Base-by-base conservation (phyloP, 371 early-diverging fungal genomes). In the Vairimorpha ceranae region DNA sequence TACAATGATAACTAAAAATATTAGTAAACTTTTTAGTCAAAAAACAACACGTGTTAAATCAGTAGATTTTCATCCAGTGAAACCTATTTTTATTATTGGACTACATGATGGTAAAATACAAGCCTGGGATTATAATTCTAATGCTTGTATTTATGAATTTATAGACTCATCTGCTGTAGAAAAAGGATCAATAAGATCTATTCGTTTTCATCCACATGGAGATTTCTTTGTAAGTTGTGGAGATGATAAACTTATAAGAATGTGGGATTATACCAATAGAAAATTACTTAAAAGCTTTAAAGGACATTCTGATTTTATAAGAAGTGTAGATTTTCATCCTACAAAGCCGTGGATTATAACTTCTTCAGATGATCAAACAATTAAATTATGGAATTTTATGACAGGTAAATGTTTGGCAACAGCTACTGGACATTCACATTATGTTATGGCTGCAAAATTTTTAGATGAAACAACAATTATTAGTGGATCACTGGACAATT, bases 341-440 rank as follows among this genome's bases (percentile, higher is more conserved):
- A 95, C 94, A 82, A 87, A 89, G 75, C 97, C 99, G 33, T 99
- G 94, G 94, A 91, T 99, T 72, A 86, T 97, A 65, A 89, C 88
- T 70, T 89, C 92, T 36, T 93, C 94, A 19, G 99, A 99, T 80
- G 99, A 99, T 83, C 94, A 95, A 82, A 95, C 97, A 19, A 92
- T 97, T 75, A 90, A 95, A 72, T 92, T 98, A 69, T 97, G 94
- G 94, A 96, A 98, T 86, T 96, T 95, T 93, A 94, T 95, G 84
- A 93, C 93, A n/a, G 87, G 95, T 66, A 91, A 89, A 82, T 93
- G 93, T 81, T 90, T 99, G 64, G 91, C 93, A 41, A 90, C 93
- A 52, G 86, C 97, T 61, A 93, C 95, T 1, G 99, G 99, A 0
- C 96, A 95, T 84, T 93, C 92, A 77, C 95, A 97, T 84, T 99